Evolutionary conservation across 805 yeast species (phyloP), one percentile per base, ranked within the genome.

Genomic region (Kodamaea kakaduensis): DNA sequence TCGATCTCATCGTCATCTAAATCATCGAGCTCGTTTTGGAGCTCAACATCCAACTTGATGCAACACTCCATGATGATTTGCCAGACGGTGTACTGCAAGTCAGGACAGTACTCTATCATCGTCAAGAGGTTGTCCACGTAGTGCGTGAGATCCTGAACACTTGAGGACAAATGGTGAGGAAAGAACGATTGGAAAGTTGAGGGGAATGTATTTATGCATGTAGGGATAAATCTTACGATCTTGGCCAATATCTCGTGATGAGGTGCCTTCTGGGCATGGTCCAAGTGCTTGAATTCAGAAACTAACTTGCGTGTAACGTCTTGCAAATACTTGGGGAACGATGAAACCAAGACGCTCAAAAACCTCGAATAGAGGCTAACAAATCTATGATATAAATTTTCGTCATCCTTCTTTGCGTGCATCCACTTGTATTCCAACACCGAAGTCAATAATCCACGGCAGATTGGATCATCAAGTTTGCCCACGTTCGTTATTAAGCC

Each of bases 11-110:
- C 72, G 45, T 84, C 93, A 52, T 84, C 95, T 37, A 82, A 62
- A 45, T 85, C 95, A 48, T 88, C 96, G 39, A 86, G 61, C 48
- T 84, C 93, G 52, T 85, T 87, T 51, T 87, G 96, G 38, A 89
- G 67, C 57, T 88, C 97, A 4, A 89, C 96, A 59, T 90, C 98
- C 31, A 93, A 67, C 45, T 85, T 84, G 40, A 93, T 86, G 37
- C 84, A 73, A 42, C 79, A 75, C 56, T 90, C 96, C 25, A 88
- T 65, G 10, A 89, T 69, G 39, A 85, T 58, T 15, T 83, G 80
- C 96, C 97, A 89, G 5, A 85, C 69, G 31, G 77, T 77, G 44
- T 73, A 73, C 46, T 80, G 78, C 44, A 88, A 62, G 46, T 88
- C 96, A 3, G 78, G 76, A 44, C 93, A 84, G 57, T 90, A 89